Evolutionary conservation across 768 basidiomycete genomes (phyloP).

Genomic region (Suillus ampliporus): DNA sequence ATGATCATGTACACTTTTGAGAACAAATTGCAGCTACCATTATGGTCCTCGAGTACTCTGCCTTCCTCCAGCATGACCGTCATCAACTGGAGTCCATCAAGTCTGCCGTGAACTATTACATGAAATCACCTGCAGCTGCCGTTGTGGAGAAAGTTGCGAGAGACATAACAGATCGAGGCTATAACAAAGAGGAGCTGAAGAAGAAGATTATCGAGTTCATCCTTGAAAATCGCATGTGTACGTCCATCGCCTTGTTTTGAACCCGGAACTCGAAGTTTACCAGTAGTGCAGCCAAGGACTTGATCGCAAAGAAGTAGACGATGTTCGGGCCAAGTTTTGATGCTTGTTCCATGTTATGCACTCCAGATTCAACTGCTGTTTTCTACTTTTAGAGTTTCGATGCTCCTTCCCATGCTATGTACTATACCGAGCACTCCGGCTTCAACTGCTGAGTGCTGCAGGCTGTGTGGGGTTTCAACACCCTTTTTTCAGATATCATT

Average conservation of each 20-base stretch:
- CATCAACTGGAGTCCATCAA: accelerated
- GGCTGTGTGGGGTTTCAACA: no score
- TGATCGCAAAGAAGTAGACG: background rate
- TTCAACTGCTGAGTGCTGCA: no score
- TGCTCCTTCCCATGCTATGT: no score
- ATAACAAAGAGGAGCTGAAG: background rate
- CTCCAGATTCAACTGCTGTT: no score
- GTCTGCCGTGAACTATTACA: background rate
- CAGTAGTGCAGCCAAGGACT: background rate
- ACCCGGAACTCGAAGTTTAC: no score
- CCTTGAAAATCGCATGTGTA: background rate
- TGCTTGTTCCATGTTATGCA: no score
- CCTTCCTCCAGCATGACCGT: background rate
- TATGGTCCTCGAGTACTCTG: background rate
- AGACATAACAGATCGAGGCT: background rate
- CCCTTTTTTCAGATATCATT: no score
- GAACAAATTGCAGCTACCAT: background rate
- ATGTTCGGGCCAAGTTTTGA: background rate
- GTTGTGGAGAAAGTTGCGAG: background rate
- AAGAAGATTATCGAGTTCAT: background rate
- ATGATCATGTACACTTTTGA: background rate
- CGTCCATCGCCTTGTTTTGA: background rate
- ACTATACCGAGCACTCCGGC: no score
- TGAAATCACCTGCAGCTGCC: background rate
- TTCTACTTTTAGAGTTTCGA: no score